These are phyloP conservation scores for Grammothele lineata DNA, from an alignment of 768 basidiomycete genomes.

Conservation along the genomic window DNA sequence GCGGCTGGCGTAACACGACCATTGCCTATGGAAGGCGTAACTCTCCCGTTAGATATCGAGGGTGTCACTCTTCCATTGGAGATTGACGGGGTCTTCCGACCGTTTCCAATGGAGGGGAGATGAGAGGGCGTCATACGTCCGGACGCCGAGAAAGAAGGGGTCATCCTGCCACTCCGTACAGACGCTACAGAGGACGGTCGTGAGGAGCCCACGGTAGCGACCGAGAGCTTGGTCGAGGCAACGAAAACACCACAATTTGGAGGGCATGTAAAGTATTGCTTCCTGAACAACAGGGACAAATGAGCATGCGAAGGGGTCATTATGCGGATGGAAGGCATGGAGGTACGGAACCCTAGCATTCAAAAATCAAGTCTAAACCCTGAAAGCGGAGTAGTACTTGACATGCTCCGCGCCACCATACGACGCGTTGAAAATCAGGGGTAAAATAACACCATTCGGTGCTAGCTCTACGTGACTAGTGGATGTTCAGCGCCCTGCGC, in stretches of 20 bases:
- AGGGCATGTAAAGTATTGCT: constrained; percentile 82
- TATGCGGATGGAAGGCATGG: no score
- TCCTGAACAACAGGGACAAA: constrained; percentile 51
- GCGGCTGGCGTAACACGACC: constrained; percentile 47
- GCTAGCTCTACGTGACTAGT: no score
- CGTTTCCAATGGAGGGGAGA: constrained; percentile 30
- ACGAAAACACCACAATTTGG: constrained; percentile 91
- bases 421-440: no score
- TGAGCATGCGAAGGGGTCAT: no score
- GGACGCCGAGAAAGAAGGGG: constrained; percentile 39
- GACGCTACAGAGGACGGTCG: constrained; percentile 83
- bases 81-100: constrained; percentile 56
- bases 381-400: no score
- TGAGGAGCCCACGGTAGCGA: constrained; percentile 58
- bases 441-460: no score
- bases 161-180: constrained; percentile 45
- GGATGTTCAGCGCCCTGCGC: no score
- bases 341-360: no score
- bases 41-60: constrained; percentile 19
- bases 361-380: no score
- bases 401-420: no score
- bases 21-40: constrained; percentile 41
- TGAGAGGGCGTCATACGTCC: constrained; percentile 44
- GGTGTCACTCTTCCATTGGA: constrained; percentile 24
- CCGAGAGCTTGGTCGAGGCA: constrained; percentile 72